These are phyloP conservation scores for Epichloe typhina DNA, from an alignment of 2,329 filamentous ascomycete genomes.

Conservation along the genomic window DNA sequence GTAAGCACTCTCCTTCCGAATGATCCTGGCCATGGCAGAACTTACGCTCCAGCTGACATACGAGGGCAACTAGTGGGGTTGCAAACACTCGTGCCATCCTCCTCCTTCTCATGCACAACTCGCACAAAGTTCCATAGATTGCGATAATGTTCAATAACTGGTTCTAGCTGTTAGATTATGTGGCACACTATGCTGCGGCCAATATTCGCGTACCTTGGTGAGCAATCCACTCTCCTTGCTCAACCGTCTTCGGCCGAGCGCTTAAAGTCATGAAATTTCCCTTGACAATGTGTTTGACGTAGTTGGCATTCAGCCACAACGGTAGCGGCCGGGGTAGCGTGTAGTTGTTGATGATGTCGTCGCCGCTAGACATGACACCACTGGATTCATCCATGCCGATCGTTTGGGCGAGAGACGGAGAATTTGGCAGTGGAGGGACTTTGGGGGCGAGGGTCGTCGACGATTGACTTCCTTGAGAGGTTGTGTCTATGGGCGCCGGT, in stretches of 20 bases:
- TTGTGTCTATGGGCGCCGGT: conserved; percentile 26
- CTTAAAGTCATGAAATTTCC: conserved; percentile 96
- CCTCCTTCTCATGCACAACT: conserved; percentile 76
- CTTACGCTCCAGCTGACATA: conserved; percentile 89
- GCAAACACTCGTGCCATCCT: conserved; percentile 66
- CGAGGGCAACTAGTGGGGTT: conserved; percentile 73
- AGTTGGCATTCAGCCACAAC: conserved; percentile 61
- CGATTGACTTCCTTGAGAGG: conserved; percentile 36
- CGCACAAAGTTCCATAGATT: conserved; percentile 81
- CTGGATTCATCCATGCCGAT: conserved; percentile 54
- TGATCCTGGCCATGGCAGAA: conserved; percentile 13
- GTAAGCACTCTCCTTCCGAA: not conserved
- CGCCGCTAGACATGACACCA: conserved; percentile 32
- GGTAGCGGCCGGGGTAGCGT: conserved; percentile 55
- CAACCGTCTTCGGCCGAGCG: conserved; percentile 82
- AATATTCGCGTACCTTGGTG: conserved; percentile 59
- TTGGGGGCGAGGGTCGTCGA: conserved; percentile 40
- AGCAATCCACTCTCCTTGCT: conserved; percentile 89
- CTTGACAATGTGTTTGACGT: conserved; percentile 81
- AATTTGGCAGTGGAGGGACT: conserved; percentile 48
- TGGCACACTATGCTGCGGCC: not conserved
- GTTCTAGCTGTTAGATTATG: conserved; percentile 3
- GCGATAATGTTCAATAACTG: conserved; percentile 86
- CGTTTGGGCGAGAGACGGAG: conserved; percentile 50
- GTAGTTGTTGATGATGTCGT: conserved; percentile 45